These are phyloP conservation scores for Globisporangium megalacanthum DNA, from an alignment of 352 stramenopile species.

Conservation along the genomic window DNA sequence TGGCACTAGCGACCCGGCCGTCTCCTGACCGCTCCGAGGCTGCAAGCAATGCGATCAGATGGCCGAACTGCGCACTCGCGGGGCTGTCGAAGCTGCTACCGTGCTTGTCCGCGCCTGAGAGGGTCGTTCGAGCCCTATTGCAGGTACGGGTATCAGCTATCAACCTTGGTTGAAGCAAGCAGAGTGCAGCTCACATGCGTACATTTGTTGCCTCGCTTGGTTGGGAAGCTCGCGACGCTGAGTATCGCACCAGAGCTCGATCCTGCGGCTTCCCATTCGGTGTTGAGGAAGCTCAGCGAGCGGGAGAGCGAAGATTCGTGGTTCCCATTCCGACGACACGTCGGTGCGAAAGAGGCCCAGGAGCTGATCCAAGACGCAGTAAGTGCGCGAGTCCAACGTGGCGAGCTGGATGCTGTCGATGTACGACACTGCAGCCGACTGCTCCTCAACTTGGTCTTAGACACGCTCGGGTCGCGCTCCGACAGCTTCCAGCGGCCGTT, in stretches of 20 bases:
- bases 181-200: background rate
- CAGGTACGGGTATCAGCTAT: background rate
- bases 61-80: background rate
- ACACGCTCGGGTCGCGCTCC: background rate
- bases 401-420: constrained; percentile 1
- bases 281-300: background rate
- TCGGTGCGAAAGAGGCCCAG: constrained; percentile 6
- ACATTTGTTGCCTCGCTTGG: background rate
- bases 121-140: constrained; percentile 1
- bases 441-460: constrained; percentile 9
- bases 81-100: constrained; percentile 8
- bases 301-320: constrained; percentile 23
- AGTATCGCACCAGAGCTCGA: background rate
- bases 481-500: background rate
- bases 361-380: constrained; percentile 23
- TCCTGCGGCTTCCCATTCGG: background rate
- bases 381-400: background rate
- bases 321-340: constrained; percentile 42
- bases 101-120: background rate
- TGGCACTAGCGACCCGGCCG: background rate
- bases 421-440: constrained; percentile 1
- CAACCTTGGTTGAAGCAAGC: background rate
- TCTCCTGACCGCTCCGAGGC: background rate
- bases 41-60: background rate
- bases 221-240: constrained; percentile 5